Evolutionary conservation across 768 basidiomycete genomes (phyloP).

Genomic region (Phaeotremella fagi): DNA sequence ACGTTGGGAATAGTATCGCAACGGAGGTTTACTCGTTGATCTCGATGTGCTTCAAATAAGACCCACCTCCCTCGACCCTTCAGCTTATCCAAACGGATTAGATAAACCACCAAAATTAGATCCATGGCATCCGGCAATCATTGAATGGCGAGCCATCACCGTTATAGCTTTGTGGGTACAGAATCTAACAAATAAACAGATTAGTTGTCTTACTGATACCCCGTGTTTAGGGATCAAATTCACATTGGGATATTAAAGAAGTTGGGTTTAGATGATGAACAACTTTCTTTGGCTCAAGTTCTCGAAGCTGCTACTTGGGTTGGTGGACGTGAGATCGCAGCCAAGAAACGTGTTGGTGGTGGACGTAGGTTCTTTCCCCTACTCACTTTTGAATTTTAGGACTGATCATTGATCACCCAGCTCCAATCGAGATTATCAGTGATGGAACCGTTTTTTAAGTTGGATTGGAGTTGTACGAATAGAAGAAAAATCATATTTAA

Average conservation of each 20-base stretch:
- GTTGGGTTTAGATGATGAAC: constrained; percentile 54
- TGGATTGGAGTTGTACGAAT: no score
- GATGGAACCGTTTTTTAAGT: constrained; percentile 13
- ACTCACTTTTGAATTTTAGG: neutral
- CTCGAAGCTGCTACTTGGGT: constrained; percentile 97
- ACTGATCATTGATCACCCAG: neutral
- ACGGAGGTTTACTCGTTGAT: constrained; percentile 86
- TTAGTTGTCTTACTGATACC: neutral
- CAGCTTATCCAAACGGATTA: constrained; percentile 41
- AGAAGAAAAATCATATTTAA: no score
- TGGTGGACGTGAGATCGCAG: constrained; percentile 88
- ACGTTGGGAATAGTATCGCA: constrained; percentile 59
- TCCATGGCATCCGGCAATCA: constrained; percentile 72
- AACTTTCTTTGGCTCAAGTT: constrained; percentile 76
- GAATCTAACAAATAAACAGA: neutral
- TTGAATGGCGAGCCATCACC: constrained; percentile 96
- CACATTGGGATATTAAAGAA: constrained; percentile 63
- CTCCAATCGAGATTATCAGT: constrained; percentile 17
- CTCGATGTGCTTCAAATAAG: constrained; percentile 71
- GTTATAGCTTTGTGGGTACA: constrained; percentile 76
- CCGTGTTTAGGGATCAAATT: constrained; percentile 64
- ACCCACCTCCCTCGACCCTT: constrained; percentile 53
- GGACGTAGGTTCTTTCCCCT: constrained; percentile 50
- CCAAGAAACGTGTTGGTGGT: constrained; percentile 68
- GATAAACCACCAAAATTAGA: constrained; percentile 55